A percentile compares a stretch with the other conserved stretches of the same genome.
Conservation (phyloP, 2,329 filamentous ascomycete genomes). For the Hypoxylon sp. region DNA sequence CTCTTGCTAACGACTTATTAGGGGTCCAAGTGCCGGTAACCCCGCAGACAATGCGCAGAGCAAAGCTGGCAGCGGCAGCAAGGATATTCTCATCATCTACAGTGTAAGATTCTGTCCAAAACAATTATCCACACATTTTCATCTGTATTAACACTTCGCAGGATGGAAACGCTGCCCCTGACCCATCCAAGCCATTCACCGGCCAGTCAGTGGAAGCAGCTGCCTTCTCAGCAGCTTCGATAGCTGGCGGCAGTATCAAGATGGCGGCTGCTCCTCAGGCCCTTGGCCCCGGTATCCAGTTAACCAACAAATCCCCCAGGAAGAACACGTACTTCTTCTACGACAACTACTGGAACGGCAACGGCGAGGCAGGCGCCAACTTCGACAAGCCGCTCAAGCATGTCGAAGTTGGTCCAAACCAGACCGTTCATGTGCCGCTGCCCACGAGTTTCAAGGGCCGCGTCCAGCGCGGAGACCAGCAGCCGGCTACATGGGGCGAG, state of each 20-base stretch:
- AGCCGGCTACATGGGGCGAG: constrained; percentile 59
- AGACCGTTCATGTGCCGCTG: constrained; percentile 54
- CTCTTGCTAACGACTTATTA: constrained; percentile 28
- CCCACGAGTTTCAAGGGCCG: constrained; percentile 57
- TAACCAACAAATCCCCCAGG: constrained; percentile 57
- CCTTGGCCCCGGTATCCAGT: constrained; percentile 54
- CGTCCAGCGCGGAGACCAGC: constrained; percentile 57
- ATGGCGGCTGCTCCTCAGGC: constrained; percentile 30
- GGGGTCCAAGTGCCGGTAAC: constrained; percentile 54
- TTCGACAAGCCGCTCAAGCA: constrained; percentile 58
- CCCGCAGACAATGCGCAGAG: constrained; percentile 57
- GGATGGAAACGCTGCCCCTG: constrained; percentile 47
- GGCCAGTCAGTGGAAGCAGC: constrained; percentile 35
- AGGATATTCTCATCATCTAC: constrained; percentile 58
- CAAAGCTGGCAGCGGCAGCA: constrained; percentile 57
- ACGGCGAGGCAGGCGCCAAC: constrained; percentile 58
- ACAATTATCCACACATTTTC: neutral
- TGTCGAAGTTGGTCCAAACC: constrained; percentile 53
- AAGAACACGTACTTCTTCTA: constrained; percentile 58
- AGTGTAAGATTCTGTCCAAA: constrained; percentile 50
- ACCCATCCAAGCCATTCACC: constrained; percentile 45
- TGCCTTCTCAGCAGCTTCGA: constrained; percentile 11
- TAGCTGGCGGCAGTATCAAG: neutral
- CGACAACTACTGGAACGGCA: constrained; percentile 60
- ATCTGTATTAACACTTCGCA: constrained; percentile 18